phyloP scores from a whole-genome alignment of 169 alveolate species.

The Cryptosporidium muris region DNA sequence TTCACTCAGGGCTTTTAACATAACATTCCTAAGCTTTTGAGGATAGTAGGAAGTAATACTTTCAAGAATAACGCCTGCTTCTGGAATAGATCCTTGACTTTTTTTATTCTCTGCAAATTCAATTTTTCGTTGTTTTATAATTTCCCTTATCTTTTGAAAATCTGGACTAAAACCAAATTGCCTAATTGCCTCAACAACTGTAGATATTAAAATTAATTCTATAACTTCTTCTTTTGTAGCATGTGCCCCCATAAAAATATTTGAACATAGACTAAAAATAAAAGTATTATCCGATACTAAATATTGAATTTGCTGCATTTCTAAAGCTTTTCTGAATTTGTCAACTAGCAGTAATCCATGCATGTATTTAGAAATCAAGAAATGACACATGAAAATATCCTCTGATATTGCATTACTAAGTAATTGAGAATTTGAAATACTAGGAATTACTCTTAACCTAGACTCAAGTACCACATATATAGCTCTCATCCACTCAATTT shows the following conservation, averaged over 20 bases:
- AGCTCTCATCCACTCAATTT: conserved; percentile 67
- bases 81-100: conserved; percentile 19
- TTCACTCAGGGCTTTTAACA: conserved; percentile 8
- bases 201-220: conserved; percentile 48
- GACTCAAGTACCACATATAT: conserved; percentile 42
- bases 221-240: conserved; percentile 56
- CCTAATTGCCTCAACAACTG: conserved; percentile 43
- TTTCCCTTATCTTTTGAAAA: conserved; percentile 28
- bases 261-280: conserved; percentile 35
- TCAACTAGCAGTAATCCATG: conserved; percentile 15
- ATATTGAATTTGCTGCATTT: neutral
- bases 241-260: conserved; percentile 62
- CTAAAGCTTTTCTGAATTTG: neutral
- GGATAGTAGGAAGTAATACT: conserved; percentile 15
- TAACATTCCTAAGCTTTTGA: conserved; percentile 6
- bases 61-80: conserved; percentile 5
- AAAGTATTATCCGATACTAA: conserved; percentile 6
- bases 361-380: conserved; percentile 29
- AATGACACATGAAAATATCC: conserved; percentile 41
- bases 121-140: neutral
- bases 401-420: conserved; percentile 19
- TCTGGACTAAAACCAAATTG: conserved; percentile 37
- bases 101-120: neutral
- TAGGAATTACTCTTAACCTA: conserved; percentile 31
- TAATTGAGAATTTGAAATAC: conserved; percentile 36